Evolutionary conservation across 2,329 filamentous ascomycete genomes (phyloP), one percentile per base, ranked within the genome.

Genomic region (Diatrype stigma): DNA sequence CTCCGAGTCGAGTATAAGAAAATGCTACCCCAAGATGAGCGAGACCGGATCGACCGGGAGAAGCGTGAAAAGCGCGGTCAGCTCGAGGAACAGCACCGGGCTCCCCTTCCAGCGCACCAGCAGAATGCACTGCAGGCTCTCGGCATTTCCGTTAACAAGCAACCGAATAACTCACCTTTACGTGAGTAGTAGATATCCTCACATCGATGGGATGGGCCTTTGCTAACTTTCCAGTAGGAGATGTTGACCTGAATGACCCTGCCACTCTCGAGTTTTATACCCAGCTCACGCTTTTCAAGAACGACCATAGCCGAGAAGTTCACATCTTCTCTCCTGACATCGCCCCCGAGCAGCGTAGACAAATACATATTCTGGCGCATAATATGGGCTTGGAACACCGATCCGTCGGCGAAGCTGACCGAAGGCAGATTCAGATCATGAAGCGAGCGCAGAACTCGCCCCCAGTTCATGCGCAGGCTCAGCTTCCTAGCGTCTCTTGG

Each of bases 1-100:
- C 75, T 99, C 59, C 82, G 94, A 46, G 94, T 99, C 23, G 94
- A 99, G 71, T 99, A 97, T 76, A 99, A 99, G 79, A 97, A 97
- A 75, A 97, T 99, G 94, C 81, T 99, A 5, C 94, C 94, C 1
- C 83, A 95, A 58, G 90, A 92, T 30, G 94, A 97, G 71, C 84
- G 94, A 48, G 94, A 99, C 71, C 84, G 94, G 38, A 97, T 99
- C 60, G 94, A 99, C 70, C 83, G 94, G 6, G 94, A 97, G 72
- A 99, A 97, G 82, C 83, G 94, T 51, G 93, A 97, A 74, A 89
- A 94, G 61, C 86, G 94, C 48, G 94, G 94, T 46, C 94, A 99
- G 71, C 80, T 99, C 12, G 92, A 99, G 70, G 94, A 99, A 71
- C 94, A 99, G 70, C 94, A 99, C 70, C 85, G 92, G 28, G 65